Percentiles rank a stretch among this genome's conserved stretches.
Conservation (phyloP, 768 basidiomycete species). For the Russula earlei region DNA sequence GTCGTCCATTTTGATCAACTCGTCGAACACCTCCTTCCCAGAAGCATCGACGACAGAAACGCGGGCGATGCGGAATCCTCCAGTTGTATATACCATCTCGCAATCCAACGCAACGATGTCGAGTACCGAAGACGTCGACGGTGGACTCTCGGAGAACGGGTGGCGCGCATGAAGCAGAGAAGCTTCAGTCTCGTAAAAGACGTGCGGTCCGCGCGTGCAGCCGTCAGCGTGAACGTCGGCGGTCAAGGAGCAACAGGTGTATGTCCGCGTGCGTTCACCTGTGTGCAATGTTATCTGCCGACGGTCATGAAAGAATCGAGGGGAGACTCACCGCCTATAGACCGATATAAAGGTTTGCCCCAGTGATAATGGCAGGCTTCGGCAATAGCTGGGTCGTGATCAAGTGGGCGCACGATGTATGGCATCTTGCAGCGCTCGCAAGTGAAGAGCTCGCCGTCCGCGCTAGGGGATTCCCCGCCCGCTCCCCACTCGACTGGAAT, state of each 20-base stretch:
- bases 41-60: conserved; percentile 80
- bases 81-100: conserved; percentile 94
- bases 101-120: conserved; percentile 90
- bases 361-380: conserved; percentile 75
- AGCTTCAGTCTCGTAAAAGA: conserved; percentile 74
- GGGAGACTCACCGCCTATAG: conserved; percentile 50
- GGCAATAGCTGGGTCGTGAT: conserved; percentile 33
- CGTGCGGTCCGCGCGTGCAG: conserved; percentile 75
- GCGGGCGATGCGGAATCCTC: conserved; percentile 83
- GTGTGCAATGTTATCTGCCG: background rate
- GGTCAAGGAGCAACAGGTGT: conserved; percentile 69
- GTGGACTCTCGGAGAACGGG: conserved; percentile 49
- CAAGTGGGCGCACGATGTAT: conserved; percentile 42
- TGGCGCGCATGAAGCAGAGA: conserved; percentile 64
- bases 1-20: conserved; percentile 72
- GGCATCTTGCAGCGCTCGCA: conserved; percentile 77
- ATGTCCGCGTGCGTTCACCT: conserved; percentile 64
- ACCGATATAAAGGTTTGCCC: conserved; percentile 58
- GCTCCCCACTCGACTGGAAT: conserved; percentile 46
- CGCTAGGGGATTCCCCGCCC: conserved; percentile 56
- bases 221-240: conserved; percentile 47
- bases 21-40: conserved; percentile 71
- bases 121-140: conserved; percentile 33
- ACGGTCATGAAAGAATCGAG: background rate
- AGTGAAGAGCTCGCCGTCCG: conserved; percentile 48